Base-by-base conservation (phyloP, 345 rosid genomes). In the Lepidium sativum region DNA sequence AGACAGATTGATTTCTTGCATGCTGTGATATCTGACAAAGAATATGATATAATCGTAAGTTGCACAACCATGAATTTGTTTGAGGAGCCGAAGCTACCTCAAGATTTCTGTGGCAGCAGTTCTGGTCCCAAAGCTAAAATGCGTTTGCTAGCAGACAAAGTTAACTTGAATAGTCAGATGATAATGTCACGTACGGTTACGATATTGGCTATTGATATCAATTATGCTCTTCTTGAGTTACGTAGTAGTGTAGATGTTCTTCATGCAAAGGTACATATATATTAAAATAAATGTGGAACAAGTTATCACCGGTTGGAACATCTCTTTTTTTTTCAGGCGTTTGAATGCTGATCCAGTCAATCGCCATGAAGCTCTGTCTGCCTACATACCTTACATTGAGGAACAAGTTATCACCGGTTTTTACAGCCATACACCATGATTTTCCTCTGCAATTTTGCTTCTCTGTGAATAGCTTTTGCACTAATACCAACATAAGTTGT, bases 1-100 rank as follows among this genome's bases (percentile, higher is more conserved):
- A n/a, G n/a, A n/a, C 96, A 94, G 99, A 84, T 94, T 70, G 96
- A 83, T 68, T 82, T 75, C 69, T 81, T 94, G 81, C 95, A 85
- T 65, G 87, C 81, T 69, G 89, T 86, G 70, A 80, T 94, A 78
- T 88, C 92, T 42, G 86, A 94, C 79, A 90, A 86, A 78, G 99
- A 94, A 69, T 94, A 94, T 78, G 77, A 77, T 74, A 87, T 94
- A 61, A 82, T 90, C 73, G 68, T 81, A 63, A 86, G 89, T 77
- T 90, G 95, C 57, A 49, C 75, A 44, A 17, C 6, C 72, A 79
- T 81, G 85, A 94, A 94, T 81, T 71, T 94, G 65, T 65, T 53
- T 80, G 99, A 94, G 81, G 85, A 75, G 63, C 95, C 99, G 55
- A 90, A 66, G 66, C 89, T 88, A 61, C 99, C 97, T 67, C 92